Base-by-base conservation (phyloP, 331 rosid genomes). In the Quercus phellos region DNA sequence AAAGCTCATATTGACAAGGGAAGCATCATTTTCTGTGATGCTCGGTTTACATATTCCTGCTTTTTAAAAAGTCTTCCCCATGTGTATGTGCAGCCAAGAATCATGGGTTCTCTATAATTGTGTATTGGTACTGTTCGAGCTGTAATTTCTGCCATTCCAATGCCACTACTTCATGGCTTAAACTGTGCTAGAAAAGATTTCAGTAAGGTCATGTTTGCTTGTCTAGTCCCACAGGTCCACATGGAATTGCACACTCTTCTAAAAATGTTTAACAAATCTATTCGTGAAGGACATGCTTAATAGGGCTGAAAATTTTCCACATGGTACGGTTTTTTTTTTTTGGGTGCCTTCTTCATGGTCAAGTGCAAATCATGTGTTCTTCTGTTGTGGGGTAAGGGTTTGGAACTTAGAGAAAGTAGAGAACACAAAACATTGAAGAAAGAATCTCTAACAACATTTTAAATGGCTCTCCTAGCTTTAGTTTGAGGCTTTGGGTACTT, bases 1-100 rank as follows among this genome's bases (percentile, higher is more conserved):
- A 68, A 80, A 55, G 79, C 18, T 43, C 59, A 75, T 51, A 58
- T 81, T 73, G 69, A 73, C 51, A 51, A 78, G 83, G 72, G 78
- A 3, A 78, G 85, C 80, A 69, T 78, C 79, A 72, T 77, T 73
- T 72, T 69, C 78, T 24, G 79, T 55, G 34, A 77, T 70, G 56
- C 30, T 75, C 61, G 78, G 78, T 54, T 38, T 74, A 61, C 35
- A 76, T 59, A 74, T 82, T 76, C 74, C 70, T 58, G 72, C 70
- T 80, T 42, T 53, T 53, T 29, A 70, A 79, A 78, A 72, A 75
- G 75, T 75, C 68, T 59, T 63, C 60, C 74, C 81, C 83, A 81
- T 75, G 90, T 88, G 86, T 82, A 77, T 78, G 89, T 83, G 79
- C 73, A 81, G 78, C 85, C 90, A 89, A 86, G 82, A 85, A 86